phyloP scores from a whole-genome alignment of 805 yeast species.

The Candida vaughaniae region DNA sequence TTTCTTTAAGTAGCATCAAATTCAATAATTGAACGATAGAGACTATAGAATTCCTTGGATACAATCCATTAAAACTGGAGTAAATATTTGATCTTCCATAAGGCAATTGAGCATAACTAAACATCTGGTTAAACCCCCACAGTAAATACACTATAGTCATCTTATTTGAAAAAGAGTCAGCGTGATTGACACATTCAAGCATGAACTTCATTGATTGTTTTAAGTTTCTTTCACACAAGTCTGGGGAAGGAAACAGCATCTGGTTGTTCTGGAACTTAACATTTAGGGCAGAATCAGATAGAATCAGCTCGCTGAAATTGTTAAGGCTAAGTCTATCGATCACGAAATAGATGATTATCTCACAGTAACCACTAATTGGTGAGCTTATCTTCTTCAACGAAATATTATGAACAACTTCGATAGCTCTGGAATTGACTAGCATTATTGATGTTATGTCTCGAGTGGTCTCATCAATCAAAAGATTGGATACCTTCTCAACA shows the following conservation, averaged over 20 bases:
- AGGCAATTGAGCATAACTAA: conserved; percentile 13
- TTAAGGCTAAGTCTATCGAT: conserved; percentile 4
- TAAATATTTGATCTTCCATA: conserved; percentile 16
- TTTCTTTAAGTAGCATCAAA: conserved; percentile 3
- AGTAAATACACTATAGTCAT: conserved; percentile 8
- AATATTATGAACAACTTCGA: neutral
- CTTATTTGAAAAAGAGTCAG: conserved; percentile 12
- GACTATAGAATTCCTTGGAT: conserved; percentile 21
- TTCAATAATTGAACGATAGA: conserved; percentile 15
- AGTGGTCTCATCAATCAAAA: neutral
- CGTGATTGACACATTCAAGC: conserved; percentile 24
- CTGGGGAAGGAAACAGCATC: conserved; percentile 4
- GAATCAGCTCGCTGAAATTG: neutral
- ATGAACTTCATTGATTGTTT: conserved; percentile 17
- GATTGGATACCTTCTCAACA: conserved; percentile 1
- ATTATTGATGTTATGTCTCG: conserved; percentile 1
- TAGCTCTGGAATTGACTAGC: neutral
- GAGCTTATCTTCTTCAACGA: neutral
- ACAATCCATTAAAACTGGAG: conserved; percentile 17
- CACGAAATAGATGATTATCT: conserved; percentile 1
- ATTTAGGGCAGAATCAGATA: conserved; percentile 1
- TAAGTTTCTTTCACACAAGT: conserved; percentile 11
- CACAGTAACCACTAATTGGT: neutral
- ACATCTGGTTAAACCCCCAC: conserved; percentile 12
- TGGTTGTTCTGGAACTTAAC: neutral